Conservation (phyloP, 2,329 filamentous ascomycete species). For the Alternaria solani region DNA sequence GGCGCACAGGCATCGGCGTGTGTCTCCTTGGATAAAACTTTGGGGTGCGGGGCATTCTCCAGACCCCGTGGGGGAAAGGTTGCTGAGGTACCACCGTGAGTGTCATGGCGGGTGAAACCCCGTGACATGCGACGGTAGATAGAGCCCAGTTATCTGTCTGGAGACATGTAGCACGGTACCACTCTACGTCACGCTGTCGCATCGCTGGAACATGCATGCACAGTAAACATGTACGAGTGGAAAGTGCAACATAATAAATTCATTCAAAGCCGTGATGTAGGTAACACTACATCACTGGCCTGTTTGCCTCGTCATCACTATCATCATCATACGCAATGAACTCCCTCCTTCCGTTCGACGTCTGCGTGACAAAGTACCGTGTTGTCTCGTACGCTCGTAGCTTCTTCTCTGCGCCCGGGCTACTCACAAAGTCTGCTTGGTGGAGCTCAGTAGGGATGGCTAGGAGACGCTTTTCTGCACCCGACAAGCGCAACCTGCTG, state of each 20-base stretch:
- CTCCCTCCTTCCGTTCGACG: conserved; percentile 26
- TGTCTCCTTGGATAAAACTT: conserved; percentile 19
- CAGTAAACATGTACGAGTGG: conserved; percentile 2
- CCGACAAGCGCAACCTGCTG: conserved; percentile 27
- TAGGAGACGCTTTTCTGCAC: conserved; percentile 32
- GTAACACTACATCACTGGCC: conserved; percentile 43
- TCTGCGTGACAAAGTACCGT: conserved; percentile 27
- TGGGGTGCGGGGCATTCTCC: neutral
- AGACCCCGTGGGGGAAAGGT: neutral
- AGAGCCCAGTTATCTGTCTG: neutral
- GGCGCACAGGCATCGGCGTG: neutral
- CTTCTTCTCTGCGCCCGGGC: conserved; percentile 41
- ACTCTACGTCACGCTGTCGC: conserved; percentile 5
- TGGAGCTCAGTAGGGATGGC: conserved; percentile 18
- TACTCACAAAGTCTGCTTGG: conserved; percentile 15
- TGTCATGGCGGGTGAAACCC: conserved; percentile 18
- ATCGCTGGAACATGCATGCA: conserved; percentile 31
- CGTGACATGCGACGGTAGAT: conserved; percentile 1
- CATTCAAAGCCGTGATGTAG: conserved; percentile 13
- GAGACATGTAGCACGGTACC: neutral
- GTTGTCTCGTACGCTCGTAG: conserved; percentile 29
- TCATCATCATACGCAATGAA: conserved; percentile 42
- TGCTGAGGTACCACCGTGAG: neutral
- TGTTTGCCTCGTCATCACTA: conserved; percentile 44
- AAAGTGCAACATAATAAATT: conserved; percentile 7